Percentiles rank a stretch among this genome's conserved stretches.
Evolutionary conservation across 352 stramenopile genomes (phyloP).

Genomic region (Phytophthora aleatoria): DNA sequence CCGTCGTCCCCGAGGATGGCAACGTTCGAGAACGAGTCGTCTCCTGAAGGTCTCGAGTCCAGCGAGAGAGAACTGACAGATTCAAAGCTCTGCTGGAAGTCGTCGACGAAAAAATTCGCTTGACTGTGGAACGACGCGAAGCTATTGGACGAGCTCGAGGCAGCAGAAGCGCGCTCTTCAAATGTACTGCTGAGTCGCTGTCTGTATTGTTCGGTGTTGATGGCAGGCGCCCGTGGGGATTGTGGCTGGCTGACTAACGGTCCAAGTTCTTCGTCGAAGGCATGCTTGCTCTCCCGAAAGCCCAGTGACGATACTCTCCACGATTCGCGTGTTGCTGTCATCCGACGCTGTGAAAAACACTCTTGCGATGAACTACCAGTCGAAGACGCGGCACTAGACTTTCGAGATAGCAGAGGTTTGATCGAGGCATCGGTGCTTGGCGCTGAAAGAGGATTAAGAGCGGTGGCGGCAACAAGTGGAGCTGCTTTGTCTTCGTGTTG

Average conservation of each 20-base stretch:
- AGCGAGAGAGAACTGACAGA: slow-evolving; percentile 22
- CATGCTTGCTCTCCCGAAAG: slow-evolving; percentile 30
- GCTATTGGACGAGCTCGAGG: slow-evolving; percentile 12
- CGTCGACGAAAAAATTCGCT: slow-evolving; percentile 43
- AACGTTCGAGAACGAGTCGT: slow-evolving; percentile 39
- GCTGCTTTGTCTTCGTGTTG: background rate
- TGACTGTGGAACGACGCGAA: slow-evolving; percentile 26
- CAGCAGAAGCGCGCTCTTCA: slow-evolving; percentile 21
- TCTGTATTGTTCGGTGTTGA: background rate
- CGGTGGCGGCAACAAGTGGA: no score
- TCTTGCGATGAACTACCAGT: slow-evolving; percentile 8
- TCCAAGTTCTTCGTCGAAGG: slow-evolving; percentile 30
- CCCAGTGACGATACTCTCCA: slow-evolving; percentile 29
- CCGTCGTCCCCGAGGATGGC: slow-evolving; percentile 36
- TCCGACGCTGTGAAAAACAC: background rate
- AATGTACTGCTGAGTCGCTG: slow-evolving; percentile 27
- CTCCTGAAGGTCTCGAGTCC: slow-evolving; percentile 22
- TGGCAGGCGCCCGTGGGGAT: slow-evolving; percentile 10
- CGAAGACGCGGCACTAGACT: slow-evolving; percentile 26
- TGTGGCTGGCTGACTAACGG: slow-evolving; percentile 3
- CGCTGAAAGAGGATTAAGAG: no score
- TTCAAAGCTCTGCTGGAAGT: slow-evolving; percentile 32
- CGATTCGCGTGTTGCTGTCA: slow-evolving; percentile 19
- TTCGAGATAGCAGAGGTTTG: slow-evolving; percentile 13
- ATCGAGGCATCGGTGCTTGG: background rate